phyloP scores from a whole-genome alignment of 805 yeast species.

The Ogataea haglerorum region DNA sequence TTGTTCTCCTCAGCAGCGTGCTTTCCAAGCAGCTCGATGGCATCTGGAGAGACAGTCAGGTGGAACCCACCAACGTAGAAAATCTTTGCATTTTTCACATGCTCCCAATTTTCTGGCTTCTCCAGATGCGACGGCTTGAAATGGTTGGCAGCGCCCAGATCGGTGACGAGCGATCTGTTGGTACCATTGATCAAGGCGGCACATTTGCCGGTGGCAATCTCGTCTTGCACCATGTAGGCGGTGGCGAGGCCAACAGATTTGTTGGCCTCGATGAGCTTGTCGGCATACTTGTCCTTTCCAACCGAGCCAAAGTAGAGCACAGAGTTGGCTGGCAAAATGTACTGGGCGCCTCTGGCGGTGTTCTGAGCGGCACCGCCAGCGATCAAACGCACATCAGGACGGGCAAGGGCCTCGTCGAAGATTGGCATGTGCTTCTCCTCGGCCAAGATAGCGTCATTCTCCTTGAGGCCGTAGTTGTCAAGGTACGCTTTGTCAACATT shows the following conservation, averaged over 20 bases:
- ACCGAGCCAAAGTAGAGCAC: conserved; percentile 96
- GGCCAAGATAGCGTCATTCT: conserved; percentile 86
- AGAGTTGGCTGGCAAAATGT: conserved; percentile 71
- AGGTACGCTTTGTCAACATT: conserved; percentile 66
- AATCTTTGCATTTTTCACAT: conserved; percentile 73
- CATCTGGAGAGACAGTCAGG: conserved; percentile 94
- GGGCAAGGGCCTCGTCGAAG: conserved; percentile 69
- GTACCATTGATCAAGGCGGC: conserved; percentile 86
- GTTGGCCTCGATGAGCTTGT: conserved; percentile 79
- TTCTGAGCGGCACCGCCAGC: conserved; percentile 99
- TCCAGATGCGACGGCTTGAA: conserved; percentile 86
- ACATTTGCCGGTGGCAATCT: conserved; percentile 91
- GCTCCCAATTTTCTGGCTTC: conserved; percentile 84
- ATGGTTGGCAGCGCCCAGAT: conserved; percentile 96
- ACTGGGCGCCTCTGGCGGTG: conserved; percentile 98
- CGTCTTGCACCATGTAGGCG: conserved; percentile 75
- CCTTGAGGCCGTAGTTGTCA: conserved; percentile 77
- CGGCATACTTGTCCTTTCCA: conserved; percentile 87
- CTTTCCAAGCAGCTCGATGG: conserved; percentile 83
- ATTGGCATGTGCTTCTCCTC: conserved; percentile 85
- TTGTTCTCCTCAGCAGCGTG: conserved; percentile 57
- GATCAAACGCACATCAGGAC: conserved; percentile 60
- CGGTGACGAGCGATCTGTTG: conserved; percentile 92
- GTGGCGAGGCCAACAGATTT: conserved; percentile 83
- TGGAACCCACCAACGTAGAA: conserved; percentile 99